Evolutionary conservation across 2,329 filamentous ascomycete genomes (phyloP).

Genomic region (Colletotrichum liriopes): DNA sequence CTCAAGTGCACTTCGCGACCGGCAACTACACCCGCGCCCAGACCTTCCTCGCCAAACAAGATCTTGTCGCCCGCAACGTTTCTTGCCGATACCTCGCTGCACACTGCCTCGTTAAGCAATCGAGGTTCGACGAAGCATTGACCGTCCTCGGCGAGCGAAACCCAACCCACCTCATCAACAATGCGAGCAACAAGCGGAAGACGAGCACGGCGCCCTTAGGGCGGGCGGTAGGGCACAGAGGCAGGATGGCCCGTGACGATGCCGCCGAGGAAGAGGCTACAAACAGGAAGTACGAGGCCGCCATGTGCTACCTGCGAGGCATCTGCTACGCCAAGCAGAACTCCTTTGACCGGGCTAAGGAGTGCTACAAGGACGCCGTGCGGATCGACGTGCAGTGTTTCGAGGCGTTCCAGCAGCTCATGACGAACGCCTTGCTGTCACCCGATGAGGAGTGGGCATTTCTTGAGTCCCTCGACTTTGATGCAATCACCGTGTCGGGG

Average conservation of each 20-base stretch:
- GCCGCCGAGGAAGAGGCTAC: slow-evolving; percentile 76
- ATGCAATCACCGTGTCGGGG: slow-evolving; percentile 78
- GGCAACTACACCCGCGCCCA: slow-evolving; percentile 96
- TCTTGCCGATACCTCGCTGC: slow-evolving; percentile 94
- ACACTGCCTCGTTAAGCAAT: slow-evolving; percentile 94
- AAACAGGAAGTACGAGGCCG: slow-evolving; percentile 90
- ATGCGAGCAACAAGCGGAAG: slow-evolving; percentile 76
- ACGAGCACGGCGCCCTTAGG: slow-evolving; percentile 72
- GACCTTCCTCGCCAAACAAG: slow-evolving; percentile 86
- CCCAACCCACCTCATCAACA: slow-evolving; percentile 87
- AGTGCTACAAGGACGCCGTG: slow-evolving; percentile 98
- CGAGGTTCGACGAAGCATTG: slow-evolving; percentile 90
- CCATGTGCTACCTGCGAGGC: slow-evolving; percentile 96
- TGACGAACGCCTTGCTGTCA: slow-evolving; percentile 94
- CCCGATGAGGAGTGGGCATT: slow-evolving; percentile 93
- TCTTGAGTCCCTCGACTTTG: slow-evolving; percentile 90
- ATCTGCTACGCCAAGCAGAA: slow-evolving; percentile 98
- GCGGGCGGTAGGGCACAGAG: slow-evolving; percentile 49
- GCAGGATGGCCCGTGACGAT: slow-evolving; percentile 55
- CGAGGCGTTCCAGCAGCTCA: slow-evolving; percentile 97
- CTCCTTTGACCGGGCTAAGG: slow-evolving; percentile 95
- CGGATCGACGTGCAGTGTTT: slow-evolving; percentile 98
- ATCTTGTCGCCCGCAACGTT: slow-evolving; percentile 84
- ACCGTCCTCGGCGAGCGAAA: slow-evolving; percentile 91
- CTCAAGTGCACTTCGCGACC: slow-evolving; percentile 97